Conservation (phyloP, 306 rosid genomes). For the Nissolia schottii region DNA sequence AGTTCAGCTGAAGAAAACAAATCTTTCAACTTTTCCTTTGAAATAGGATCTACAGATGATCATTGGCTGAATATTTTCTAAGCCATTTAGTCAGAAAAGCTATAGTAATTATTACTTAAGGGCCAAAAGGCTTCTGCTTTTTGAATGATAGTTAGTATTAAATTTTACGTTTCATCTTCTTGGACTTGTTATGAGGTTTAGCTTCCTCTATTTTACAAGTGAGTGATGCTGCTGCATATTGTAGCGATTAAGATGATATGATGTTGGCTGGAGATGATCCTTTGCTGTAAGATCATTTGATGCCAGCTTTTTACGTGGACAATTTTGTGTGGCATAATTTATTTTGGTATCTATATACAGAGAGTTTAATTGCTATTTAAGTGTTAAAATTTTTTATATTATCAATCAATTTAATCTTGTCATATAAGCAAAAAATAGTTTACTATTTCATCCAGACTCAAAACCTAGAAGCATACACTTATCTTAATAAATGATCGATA, state of each 20-base stretch:
- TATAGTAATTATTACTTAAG: background rate
- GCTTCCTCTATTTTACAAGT: slow-evolving; percentile 2
- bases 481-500: too few relatives aligned
- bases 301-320: background rate
- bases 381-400: too few relatives aligned
- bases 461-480: too few relatives aligned
- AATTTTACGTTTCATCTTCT: background rate
- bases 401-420: too few relatives aligned
- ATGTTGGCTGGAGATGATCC: slow-evolving; percentile 99
- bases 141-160: background rate
- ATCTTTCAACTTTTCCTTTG: background rate
- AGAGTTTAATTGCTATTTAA: too few relatives aligned
- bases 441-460: too few relatives aligned
- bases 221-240: background rate
- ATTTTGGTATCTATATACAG: background rate
- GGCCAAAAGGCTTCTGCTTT: background rate
- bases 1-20: background rate
- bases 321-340: background rate
- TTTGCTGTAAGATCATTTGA: slow-evolving; percentile 73
- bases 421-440: too few relatives aligned
- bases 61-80: background rate
- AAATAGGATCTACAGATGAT: background rate
- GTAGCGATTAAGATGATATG: slow-evolving; percentile 83
- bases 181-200: slow-evolving; percentile 1
- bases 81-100: background rate